phyloP scores from a whole-genome alignment of 176 grass and related monocot genomes.

The Ananas comosus region DNA sequence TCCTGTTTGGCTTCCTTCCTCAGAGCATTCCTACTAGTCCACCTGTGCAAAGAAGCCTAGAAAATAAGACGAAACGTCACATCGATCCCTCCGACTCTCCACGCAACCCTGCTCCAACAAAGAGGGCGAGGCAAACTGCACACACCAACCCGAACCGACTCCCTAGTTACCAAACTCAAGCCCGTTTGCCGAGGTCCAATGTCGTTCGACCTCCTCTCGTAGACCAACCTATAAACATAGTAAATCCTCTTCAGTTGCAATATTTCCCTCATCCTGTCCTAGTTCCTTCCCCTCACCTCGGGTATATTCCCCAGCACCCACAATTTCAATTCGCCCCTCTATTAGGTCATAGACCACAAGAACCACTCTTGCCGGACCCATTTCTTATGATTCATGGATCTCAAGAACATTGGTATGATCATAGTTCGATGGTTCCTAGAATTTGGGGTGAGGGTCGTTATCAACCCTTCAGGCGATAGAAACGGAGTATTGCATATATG shows the following conservation, averaged over 20 bases:
- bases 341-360: constrained; percentile 14
- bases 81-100: background rate
- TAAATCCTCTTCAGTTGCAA: background rate
- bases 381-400: background rate
- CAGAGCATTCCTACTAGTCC: constrained; percentile 7
- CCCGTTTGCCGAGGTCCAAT: background rate
- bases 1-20: constrained; percentile 41
- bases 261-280: constrained; percentile 11
- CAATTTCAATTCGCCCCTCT: constrained; percentile 4
- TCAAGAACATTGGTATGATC: constrained; percentile 9
- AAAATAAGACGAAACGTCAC: constrained; percentile 9
- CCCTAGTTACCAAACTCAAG: background rate
- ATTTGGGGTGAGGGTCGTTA: too few relatives aligned
- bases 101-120: background rate
- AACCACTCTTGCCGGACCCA: background rate
- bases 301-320: background rate
- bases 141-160: background rate
- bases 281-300: constrained; percentile 28
- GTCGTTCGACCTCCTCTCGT: background rate
- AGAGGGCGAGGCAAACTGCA: constrained; percentile 12
- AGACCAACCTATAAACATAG: background rate
- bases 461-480: background rate
- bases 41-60: background rate
- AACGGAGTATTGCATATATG: too few relatives aligned
- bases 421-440: background rate